Evolutionary conservation across 495 filamentous ascomycete genomes (phyloP), one percentile per base, ranked within the genome.

Genomic region (Cercophora samala): DNA sequence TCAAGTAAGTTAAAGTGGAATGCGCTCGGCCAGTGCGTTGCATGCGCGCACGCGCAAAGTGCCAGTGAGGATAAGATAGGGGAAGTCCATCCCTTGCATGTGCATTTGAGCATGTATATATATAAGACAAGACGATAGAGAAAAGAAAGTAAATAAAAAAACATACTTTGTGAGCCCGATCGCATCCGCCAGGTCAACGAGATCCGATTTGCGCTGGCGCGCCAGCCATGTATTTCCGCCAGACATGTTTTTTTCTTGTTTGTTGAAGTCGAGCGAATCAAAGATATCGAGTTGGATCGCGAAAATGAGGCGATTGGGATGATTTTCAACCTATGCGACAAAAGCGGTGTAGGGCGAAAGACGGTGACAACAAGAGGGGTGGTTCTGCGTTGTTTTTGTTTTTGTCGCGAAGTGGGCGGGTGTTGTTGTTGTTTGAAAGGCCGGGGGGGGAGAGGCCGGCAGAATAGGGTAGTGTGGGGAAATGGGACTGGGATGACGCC

Each of bases 161-260:
- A 78, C 87, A 70, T 84, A 94, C 92, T 90, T 85, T 72, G 84
- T 84, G 52, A 97, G 78, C 25, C 91, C 90, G 64, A 92, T 88
- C 42, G 85, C 78, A 56, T 90, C 82, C 60, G 91, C 91, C 58
- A 96, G 82, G 69, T 93, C 89, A 51, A 86, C 69, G 60, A 99
- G 86, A 67, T 94, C 91, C 66, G 81, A 81, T 81, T 97, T 98
- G 79, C 89, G 89, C 84, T 96, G 90, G 74, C 88, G 87, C 70
- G 88, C 86, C 71, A 97, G 84, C 88, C 89, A 98, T 70, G 88
- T 86, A 70, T 83, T 82, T 58, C 69, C 74, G 70, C 76, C 74
- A 67, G 79, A 80, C 78, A 81, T 81, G 62, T 19, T 56, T 29
- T 22, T 54, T 15, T 18, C 52, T 29, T 55, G 60, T 56, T 56